Base-by-base conservation (phyloP, 78 protist species). In the Monosiga brevicollis region DNA sequence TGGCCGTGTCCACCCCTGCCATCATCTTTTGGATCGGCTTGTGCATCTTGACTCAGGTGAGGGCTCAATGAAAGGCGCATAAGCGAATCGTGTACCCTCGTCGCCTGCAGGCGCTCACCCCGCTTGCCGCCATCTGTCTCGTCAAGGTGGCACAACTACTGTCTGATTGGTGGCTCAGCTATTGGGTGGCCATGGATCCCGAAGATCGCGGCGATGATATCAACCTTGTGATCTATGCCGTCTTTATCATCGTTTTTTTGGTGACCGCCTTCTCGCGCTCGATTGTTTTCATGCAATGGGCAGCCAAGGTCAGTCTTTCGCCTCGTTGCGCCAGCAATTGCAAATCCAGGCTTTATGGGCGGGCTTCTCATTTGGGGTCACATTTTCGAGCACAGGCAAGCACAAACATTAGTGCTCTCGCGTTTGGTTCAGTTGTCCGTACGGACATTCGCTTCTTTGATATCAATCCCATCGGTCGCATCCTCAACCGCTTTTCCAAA, bases 401-500 rank as follows among this genome's bases (percentile, higher is more conserved):
- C n/a, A n/a, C n/a, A n/a, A n/a, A n/a, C n/a, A n/a, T n/a, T n/a
- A n/a, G n/a, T n/a, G n/a, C n/a, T n/a, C n/a, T n/a, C n/a, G 35
- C 37, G 75, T 54, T 83, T 10, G 1, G 15, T 1, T 9, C 78
- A 24, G 87, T 84, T 1, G 76, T 84, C 42, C 55, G 71, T 22
- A 39, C 76, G 49, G 62, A 78, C 6, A 0, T 55, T 22, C 2
- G 26, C 32, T 84, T 84, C 78, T 84, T 84, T 49, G 43, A 1
- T 38, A 1, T 74, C n/a, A 84, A 42, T 11, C 87, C 87, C 34
- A 9, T 40, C 9, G 87, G 87, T 6, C 83, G 80, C 9, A 6
- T 84, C 25, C 79, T 84, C 62, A 84, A 77, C n/a, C 73, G 87
- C 43, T 84, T 84, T 29, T 23, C 80, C 25, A 78, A 79, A 26